phyloP scores from a whole-genome alignment of 768 basidiomycete species.

The Russula sp. region DNA sequence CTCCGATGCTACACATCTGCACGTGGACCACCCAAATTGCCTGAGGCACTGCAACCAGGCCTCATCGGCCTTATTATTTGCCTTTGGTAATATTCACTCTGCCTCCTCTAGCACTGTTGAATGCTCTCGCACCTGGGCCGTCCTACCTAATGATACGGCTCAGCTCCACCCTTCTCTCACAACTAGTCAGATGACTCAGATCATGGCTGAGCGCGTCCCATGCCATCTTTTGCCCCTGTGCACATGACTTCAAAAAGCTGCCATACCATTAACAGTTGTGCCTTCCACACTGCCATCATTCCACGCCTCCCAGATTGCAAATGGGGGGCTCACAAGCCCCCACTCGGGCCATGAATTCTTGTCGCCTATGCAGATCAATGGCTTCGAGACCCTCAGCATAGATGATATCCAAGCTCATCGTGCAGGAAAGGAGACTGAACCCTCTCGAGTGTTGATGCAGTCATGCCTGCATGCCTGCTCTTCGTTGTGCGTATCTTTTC shows the following conservation, averaged over 20 bases:
- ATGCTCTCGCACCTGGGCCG: no score
- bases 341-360: conserved; percentile 32
- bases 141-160: conserved; percentile 37
- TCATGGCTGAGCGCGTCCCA: conserved; percentile 44
- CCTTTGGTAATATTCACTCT: conserved; percentile 55
- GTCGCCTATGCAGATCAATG: conserved; percentile 46
- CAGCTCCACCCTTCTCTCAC: conserved; percentile 52
- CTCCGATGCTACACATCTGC: no score
- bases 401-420: conserved; percentile 63
- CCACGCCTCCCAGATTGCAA: conserved; percentile 44
- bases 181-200: conserved; percentile 48
- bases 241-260: conserved; percentile 47
- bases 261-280: conserved; percentile 44
- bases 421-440: conserved; percentile 37
- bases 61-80: conserved; percentile 52
- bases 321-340: conserved; percentile 30
- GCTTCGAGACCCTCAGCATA: conserved; percentile 46
- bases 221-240: conserved; percentile 67
- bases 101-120: conserved; percentile 42
- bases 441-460: conserved; percentile 50
- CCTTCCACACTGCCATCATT: conserved; percentile 41
- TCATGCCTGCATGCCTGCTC: conserved; percentile 70
- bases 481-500: conserved; percentile 50
- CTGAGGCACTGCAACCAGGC: no score
- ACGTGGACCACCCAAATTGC: no score